Conservation (phyloP, 108 stramenopile species). For the Cyclostephanos invisitatus region DNA sequence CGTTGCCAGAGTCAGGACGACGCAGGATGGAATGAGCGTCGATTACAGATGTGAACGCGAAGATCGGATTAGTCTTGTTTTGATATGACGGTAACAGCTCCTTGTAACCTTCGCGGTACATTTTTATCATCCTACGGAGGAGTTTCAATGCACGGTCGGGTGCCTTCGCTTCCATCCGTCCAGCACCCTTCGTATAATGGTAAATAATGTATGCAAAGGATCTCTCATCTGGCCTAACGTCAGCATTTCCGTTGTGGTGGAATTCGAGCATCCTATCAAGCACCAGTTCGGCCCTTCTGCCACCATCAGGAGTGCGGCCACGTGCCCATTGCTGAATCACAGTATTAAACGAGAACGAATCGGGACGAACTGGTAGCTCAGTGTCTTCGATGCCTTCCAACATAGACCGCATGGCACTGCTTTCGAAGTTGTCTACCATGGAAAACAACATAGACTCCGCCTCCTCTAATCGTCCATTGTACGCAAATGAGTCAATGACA, state of each 20-base stretch:
- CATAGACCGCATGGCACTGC: conserved; percentile 42
- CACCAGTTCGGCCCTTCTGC: conserved; percentile 58
- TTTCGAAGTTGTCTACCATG: conserved; percentile 60
- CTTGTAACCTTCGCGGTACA: conserved; percentile 57
- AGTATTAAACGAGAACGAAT: conserved; percentile 71
- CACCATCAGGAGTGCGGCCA: conserved; percentile 51
- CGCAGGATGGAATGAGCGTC: conserved; percentile 63
- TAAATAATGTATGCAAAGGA: conserved; percentile 72
- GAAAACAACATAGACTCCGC: conserved; percentile 64
- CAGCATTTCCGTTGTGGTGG: conserved; percentile 58
- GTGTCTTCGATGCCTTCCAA: conserved; percentile 52
- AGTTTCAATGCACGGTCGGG: conserved; percentile 45
- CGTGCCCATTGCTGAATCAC: conserved; percentile 67
- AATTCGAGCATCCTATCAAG: conserved; percentile 63
- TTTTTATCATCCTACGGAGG: conserved; percentile 42
- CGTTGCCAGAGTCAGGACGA: conserved; percentile 61
- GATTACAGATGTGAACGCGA: conserved; percentile 66
- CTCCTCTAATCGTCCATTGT: conserved; percentile 49
- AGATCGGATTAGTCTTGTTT: conserved; percentile 52
- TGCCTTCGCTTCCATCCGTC: conserved; percentile 40
- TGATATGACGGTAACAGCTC: conserved; percentile 47
- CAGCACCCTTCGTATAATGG: conserved; percentile 56
- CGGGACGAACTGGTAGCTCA: conserved; percentile 57
- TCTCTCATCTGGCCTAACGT: conserved; percentile 60
- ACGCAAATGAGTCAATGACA: conserved; percentile 59